Evolutionary conservation across 192 early-diverging fungal species (phyloP).

Genomic region (Geosiphon pyriformis): DNA sequence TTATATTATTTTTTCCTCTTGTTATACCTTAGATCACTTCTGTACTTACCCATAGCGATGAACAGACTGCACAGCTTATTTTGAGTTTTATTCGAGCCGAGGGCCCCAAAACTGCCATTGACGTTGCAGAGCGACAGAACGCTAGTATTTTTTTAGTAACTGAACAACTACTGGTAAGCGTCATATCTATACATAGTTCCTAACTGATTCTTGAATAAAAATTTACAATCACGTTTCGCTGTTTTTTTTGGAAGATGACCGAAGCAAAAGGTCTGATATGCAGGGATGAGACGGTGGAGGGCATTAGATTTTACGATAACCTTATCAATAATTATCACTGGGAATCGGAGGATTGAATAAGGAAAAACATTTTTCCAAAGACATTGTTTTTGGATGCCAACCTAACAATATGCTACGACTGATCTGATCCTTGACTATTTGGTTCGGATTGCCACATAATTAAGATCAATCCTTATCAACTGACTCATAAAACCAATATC

Average conservation of each 20-base stretch:
- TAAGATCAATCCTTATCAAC: too few relatives aligned
- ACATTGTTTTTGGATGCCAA: too few relatives aligned
- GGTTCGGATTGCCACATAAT: too few relatives aligned
- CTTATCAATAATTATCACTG: constrained; percentile 27
- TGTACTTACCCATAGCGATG: constrained; percentile 59
- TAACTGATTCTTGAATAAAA: too few relatives aligned
- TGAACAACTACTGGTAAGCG: constrained; percentile 65
- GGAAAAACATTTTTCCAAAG: too few relatives aligned
- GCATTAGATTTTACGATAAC: constrained; percentile 81
- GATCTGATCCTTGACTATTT: too few relatives aligned
- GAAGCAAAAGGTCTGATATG: constrained; percentile 78
- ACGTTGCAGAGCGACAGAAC: constrained; percentile 58
- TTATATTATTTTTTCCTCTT: too few relatives aligned
- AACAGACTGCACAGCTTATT: constrained; percentile 56
- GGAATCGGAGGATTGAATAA: not conserved
- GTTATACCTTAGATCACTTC: not conserved
- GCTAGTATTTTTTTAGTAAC: constrained; percentile 56
- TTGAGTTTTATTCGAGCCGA: constrained; percentile 26
- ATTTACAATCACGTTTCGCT: constrained; percentile 3
- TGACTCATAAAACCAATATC: too few relatives aligned
- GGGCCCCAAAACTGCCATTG: constrained; percentile 61
- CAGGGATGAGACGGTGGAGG: constrained; percentile 82
- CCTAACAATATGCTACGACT: too few relatives aligned
- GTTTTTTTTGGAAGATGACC: constrained; percentile 47
- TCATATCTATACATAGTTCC: too few relatives aligned